Conservation (phyloP, 208 protist species). For the Wallacemonas sp. region DNA sequence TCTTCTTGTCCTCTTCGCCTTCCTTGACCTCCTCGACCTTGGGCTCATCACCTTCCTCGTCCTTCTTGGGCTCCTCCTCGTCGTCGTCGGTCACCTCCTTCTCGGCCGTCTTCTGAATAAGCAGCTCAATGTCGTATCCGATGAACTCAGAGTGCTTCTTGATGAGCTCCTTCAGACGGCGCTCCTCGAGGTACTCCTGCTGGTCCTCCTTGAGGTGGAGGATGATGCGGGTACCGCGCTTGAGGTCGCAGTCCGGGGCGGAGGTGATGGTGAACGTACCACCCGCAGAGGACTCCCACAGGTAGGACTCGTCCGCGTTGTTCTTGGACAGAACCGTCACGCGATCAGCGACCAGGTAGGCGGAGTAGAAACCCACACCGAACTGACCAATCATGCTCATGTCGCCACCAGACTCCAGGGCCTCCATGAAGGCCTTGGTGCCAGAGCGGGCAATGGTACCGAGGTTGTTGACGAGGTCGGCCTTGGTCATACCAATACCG, state of each 20-base stretch:
- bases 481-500: conserved; percentile 99
- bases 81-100: conserved; percentile 95
- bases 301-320: conserved; percentile 97
- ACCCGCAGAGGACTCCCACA: conserved; percentile 98
- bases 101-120: conserved; percentile 93
- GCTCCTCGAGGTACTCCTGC: conserved; percentile 95
- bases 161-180: conserved; percentile 96
- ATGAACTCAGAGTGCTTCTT: conserved; percentile 99
- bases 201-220: conserved; percentile 98
- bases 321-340: conserved; percentile 98
- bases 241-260: conserved; percentile 75
- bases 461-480: conserved; percentile 98
- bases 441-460: conserved; percentile 99
- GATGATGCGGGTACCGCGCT: conserved; percentile 96
- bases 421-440: conserved; percentile 99
- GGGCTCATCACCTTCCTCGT: conserved; percentile 81
- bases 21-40: conserved; percentile 91
- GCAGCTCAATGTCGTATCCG: conserved; percentile 97
- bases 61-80: conserved; percentile 81
- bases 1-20: conserved; percentile 83
- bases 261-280: conserved; percentile 97
- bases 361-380: conserved; percentile 99
- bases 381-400: conserved; percentile 99
- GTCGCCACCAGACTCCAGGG: conserved; percentile 95
- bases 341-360: conserved; percentile 98